Percentiles rank a stretch among this genome's conserved stretches.
Conservation (phyloP, 1,139 yeast species). For the Kodamaea suecica region DNA sequence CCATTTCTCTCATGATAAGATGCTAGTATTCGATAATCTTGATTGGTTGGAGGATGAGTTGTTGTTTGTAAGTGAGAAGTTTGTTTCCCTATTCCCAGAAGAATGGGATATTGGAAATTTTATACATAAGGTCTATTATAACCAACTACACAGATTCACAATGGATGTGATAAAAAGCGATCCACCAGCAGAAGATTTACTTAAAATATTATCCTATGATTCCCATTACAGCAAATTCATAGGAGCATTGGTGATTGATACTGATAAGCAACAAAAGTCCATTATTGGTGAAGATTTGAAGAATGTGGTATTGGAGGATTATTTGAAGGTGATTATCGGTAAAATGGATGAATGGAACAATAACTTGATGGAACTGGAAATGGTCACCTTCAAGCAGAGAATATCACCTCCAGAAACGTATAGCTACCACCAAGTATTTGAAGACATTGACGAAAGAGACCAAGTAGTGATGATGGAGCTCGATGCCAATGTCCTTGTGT, state of each 20-base stretch:
- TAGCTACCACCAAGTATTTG: constrained; percentile 38
- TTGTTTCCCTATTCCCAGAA: constrained; percentile 59
- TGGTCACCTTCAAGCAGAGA: constrained; percentile 58
- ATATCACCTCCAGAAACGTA: constrained; percentile 66
- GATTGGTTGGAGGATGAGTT: constrained; percentile 87
- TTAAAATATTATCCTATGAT: constrained; percentile 71
- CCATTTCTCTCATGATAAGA: constrained; percentile 52
- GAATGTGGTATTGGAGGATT: constrained; percentile 63
- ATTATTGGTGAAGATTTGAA: constrained; percentile 71
- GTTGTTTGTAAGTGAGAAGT: constrained; percentile 55
- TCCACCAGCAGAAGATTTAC: constrained; percentile 66
- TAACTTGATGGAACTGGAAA: constrained; percentile 64
- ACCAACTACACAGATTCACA: constrained; percentile 60
- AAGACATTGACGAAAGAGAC: constrained; percentile 46
- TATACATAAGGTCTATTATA: constrained; percentile 67
- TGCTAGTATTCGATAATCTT: constrained; percentile 64
- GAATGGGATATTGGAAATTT: constrained; percentile 70
- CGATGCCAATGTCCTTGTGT: constrained; percentile 68
- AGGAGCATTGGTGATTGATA: neutral
- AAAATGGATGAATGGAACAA: constrained; percentile 83
- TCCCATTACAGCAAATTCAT: constrained; percentile 53
- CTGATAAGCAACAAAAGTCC: constrained; percentile 33
- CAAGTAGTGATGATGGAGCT: constrained; percentile 61
- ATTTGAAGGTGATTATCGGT: constrained; percentile 59
- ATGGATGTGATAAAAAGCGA: constrained; percentile 63